Evolutionary conservation across 2,329 filamentous ascomycete genomes (phyloP).

Genomic region (Phyllosticta paracitricarpa): DNA sequence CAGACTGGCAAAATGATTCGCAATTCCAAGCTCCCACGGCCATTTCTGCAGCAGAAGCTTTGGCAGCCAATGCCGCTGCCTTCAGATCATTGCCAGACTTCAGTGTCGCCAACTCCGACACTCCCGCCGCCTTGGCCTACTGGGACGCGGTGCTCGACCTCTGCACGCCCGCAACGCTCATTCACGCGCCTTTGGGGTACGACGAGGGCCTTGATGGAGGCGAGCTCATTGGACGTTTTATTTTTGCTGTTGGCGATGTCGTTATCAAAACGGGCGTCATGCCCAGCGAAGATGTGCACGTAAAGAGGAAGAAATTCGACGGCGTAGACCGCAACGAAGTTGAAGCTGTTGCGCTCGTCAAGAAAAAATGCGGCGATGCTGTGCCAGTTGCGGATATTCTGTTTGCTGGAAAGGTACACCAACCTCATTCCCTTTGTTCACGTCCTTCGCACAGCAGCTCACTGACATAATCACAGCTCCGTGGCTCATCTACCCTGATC

Average conservation of each 20-base stretch:
- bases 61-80: neutral
- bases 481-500: slow-evolving; percentile 28
- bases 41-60: neutral
- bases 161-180: slow-evolving; percentile 8
- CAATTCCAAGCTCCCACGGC: neutral
- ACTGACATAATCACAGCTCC: neutral
- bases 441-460: neutral
- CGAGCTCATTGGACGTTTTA: slow-evolving; percentile 8
- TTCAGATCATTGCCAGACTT: neutral
- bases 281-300: neutral
- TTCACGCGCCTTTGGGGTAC: slow-evolving; percentile 1
- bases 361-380: slow-evolving; percentile 15
- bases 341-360: slow-evolving; percentile 25
- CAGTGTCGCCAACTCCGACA: neutral
- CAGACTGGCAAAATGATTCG: neutral
- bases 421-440: neutral
- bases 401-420: neutral
- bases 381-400: slow-evolving; percentile 21
- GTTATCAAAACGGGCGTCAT: slow-evolving; percentile 10
- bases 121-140: slow-evolving; percentile 11
- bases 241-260: slow-evolving; percentile 12
- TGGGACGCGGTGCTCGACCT: slow-evolving; percentile 6
- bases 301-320: slow-evolving; percentile 25
- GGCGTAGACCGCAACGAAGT: slow-evolving; percentile 34
- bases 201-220: neutral